Conservation (phyloP, 2,329 filamentous ascomycete species). For the Cryphonectria radicalis region DNA sequence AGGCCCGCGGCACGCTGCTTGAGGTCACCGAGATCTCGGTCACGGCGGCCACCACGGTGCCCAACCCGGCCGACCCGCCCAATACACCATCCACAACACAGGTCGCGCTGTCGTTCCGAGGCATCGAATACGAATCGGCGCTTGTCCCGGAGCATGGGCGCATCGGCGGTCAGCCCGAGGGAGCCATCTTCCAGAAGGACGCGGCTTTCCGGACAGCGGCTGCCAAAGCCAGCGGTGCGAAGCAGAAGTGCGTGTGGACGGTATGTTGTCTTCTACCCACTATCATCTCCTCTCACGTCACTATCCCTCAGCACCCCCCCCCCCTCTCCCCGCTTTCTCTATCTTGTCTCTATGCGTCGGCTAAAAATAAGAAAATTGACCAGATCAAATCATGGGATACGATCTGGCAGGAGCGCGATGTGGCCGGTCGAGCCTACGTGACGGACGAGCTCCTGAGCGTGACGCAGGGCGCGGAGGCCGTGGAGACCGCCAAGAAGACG, state of each 20-base stretch:
- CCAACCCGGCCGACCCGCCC: slow-evolving; percentile 31
- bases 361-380: slow-evolving; percentile 39
- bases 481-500: slow-evolving; percentile 39
- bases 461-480: slow-evolving; percentile 23
- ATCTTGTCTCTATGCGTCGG: slow-evolving; percentile 28
- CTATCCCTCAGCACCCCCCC: slow-evolving; percentile 33
- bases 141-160: slow-evolving; percentile 23
- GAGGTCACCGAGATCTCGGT: slow-evolving; percentile 36
- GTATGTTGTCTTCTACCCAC: not conserved
- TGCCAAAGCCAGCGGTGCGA: slow-evolving; percentile 25
- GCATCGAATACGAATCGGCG: slow-evolving; percentile 26
- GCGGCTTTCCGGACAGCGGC: slow-evolving; percentile 28
- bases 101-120: slow-evolving; percentile 23
- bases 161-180: slow-evolving; percentile 26
- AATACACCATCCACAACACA: slow-evolving; percentile 8
- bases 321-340: slow-evolving; percentile 29
- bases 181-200: slow-evolving; percentile 27
- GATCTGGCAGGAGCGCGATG: slow-evolving; percentile 45
- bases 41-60: slow-evolving; percentile 21
- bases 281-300: slow-evolving; percentile 30
- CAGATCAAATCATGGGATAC: slow-evolving; percentile 31
- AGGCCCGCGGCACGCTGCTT: slow-evolving; percentile 21
- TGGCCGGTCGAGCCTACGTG: slow-evolving; percentile 63
- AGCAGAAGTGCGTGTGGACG: slow-evolving; percentile 29
- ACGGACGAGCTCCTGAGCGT: slow-evolving; percentile 51